Percentiles rank a stretch among this genome's conserved stretches.
Evolutionary conservation across 1,284 basidiomycete species (phyloP).

Genomic region (Exsudoporus floridanus): DNA sequence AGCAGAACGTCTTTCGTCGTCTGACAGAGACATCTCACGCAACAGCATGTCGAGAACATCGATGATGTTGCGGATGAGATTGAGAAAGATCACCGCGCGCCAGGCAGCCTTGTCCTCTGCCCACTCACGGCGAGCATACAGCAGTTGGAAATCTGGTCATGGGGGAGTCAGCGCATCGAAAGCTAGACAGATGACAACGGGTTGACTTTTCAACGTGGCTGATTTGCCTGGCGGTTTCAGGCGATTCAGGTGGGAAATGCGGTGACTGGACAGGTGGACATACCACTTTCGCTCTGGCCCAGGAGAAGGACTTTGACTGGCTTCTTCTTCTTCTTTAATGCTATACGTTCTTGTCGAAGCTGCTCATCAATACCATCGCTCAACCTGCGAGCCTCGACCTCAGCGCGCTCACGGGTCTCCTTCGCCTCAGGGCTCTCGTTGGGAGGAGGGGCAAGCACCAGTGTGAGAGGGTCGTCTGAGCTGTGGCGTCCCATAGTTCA

Average conservation of each 20-base stretch:
- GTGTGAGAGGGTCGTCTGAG: conserved; percentile 56
- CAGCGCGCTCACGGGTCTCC: conserved; percentile 50
- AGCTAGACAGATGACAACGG: background rate
- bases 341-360: conserved; percentile 52
- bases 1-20: conserved; percentile 27
- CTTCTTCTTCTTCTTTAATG: conserved; percentile 53
- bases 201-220: conserved; percentile 51
- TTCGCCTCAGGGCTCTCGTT: conserved; percentile 56
- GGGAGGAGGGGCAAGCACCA: conserved; percentile 55
- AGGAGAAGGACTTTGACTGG: conserved; percentile 62
- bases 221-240: conserved; percentile 43
- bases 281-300: conserved; percentile 73
- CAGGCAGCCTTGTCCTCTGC: conserved; percentile 65
- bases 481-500: conserved; percentile 14
- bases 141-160: conserved; percentile 65
- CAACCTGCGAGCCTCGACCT: conserved; percentile 56
- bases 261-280: conserved; percentile 20
- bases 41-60: conserved; percentile 54
- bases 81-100: conserved; percentile 73
- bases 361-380: conserved; percentile 71
- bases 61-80: conserved; percentile 69
- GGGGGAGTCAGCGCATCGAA: background rate
- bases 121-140: conserved; percentile 66
- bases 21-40: conserved; percentile 51
- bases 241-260: conserved; percentile 39